Evolutionary conservation across 2,329 filamentous ascomycete species (phyloP), one percentile per base, ranked within the genome.

Genomic region (Talaromyces amestolkiae): DNA sequence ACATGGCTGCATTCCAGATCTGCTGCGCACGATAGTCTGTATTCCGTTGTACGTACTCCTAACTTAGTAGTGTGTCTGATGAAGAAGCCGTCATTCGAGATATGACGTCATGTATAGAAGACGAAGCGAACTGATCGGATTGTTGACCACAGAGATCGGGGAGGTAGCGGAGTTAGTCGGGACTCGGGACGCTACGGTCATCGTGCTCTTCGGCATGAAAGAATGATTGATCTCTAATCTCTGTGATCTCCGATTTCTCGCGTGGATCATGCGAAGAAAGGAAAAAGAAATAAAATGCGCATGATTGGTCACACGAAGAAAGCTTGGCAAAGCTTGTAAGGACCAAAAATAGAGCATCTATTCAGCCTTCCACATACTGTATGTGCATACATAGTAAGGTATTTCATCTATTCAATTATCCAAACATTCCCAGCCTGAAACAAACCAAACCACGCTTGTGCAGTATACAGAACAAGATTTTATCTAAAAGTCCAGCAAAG

Each of bases 311-410:
- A 8, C 11, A 37, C 53, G 3, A 4, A 13, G 31, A 56, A 56
- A 24, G 33, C 60, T 62, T 62, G 60, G 60, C 60, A 41, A 62
- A 54, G 60, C 60, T 62, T 62, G 47, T 62, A 10, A 43, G 60
- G 10, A 11, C 11, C 27, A 43, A 15, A 31, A 27, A 43, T 59
- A 58, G 43, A 22, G 24, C 24, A 13, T 19, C 17, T 54, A 54
- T 54, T 54, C 51, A 37, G 51, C 51, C 49, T 53, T 53, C 19
- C 17, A 19, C n/a, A 24, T 24, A 31, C 27, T 31, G 27, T 31
- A 6, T 31, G 5, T 31, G 27, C 6, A 7, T 31, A 31, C 27
- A 31, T 7, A 7, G 7, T 6, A 8, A 31, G 27, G 7, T 6
- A 31, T 31, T 31, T 31, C 27, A 31, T 49, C 47, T 53, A 53